Evolutionary conservation across 2,329 filamentous ascomycete species (phyloP), one percentile per base, ranked within the genome.

Genomic region (Dactylellina sp.): DNA sequence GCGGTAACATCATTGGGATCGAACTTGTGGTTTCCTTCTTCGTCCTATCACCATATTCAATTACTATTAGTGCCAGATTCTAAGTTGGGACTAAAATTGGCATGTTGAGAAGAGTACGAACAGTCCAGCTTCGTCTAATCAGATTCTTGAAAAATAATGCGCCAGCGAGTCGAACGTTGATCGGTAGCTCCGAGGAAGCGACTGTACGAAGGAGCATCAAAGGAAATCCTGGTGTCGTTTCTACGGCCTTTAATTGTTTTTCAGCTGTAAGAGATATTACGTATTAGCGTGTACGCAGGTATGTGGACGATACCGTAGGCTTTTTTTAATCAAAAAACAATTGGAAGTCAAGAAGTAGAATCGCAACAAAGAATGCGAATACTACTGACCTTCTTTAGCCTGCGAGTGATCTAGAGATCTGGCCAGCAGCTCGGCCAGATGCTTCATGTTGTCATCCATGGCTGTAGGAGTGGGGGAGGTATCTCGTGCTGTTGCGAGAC

Each of bases 101-200:
- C 11, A 42, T 16, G 7, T 18, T 12, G 9, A 1, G 12, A 49
- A 84, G 25, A 24, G 11, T 46, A 72, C 87, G 78, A 82, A 90
- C 89, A 78, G 92, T 91, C 88, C 96, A 99, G 84, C 93, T 95
- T 80, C 91, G 88, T 82, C 91, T 91, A 80, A 99, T 93, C 82
- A 97, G 96, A 84, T 99, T 99, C 84, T 99, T 99, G 87, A 99
- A 99, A 84, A 91, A 95, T 72, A 99, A 86, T 25, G 95, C 92
- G 79, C 91, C 92, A 5, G 94, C 88, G 44, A 99, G 88, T 75
- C 95, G 89, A 75, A 91, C 95, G 79, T 91, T 94, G 76, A 85
- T 83, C 42, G 92, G 89, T 76, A 90, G 87, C 44, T 86, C 84
- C 66, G 89, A 87, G 77, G 90, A 88, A 76, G 91, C 92, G 79